Conservation (phyloP, 106 monocot genomes). For the Dioscorea dumetorum region DNA sequence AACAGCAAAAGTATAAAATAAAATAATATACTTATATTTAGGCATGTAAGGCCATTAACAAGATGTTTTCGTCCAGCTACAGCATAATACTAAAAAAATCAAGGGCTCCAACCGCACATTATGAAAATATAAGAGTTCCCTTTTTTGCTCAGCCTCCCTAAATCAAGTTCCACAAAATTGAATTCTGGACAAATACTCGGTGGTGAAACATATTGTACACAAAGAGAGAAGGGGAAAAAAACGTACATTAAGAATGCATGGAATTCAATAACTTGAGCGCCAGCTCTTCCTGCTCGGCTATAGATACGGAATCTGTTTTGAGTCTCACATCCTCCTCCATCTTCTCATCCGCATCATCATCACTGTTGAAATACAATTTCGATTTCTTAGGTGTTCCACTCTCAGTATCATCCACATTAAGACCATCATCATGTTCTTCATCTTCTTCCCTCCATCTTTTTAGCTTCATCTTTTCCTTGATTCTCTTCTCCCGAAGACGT, state of each 20-base stretch:
- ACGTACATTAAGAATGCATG: constrained; percentile 4
- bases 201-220: neutral
- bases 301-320: constrained; percentile 3
- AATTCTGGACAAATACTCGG: neutral
- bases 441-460: constrained; percentile 7
- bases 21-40: too few relatives aligned
- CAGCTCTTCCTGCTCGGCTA: constrained; percentile 18
- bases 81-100: too few relatives aligned
- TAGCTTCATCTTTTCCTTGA: constrained; percentile 13
- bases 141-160: too few relatives aligned
- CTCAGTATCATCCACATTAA: neutral
- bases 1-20: too few relatives aligned
- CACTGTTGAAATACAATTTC: constrained; percentile 11
- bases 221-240: too few relatives aligned
- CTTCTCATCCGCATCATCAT: constrained; percentile 3
- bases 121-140: too few relatives aligned
- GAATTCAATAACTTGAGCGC: constrained; percentile 21
- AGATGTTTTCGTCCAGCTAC: too few relatives aligned
- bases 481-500: constrained; percentile 10
- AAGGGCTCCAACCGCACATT: too few relatives aligned
- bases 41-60: too few relatives aligned
- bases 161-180: too few relatives aligned
- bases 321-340: neutral
- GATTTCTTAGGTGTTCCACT: constrained; percentile 1
- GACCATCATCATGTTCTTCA: neutral